These are phyloP conservation scores for Quercus phellos DNA, from an alignment of 331 rosid genomes.

Conservation along the genomic window DNA sequence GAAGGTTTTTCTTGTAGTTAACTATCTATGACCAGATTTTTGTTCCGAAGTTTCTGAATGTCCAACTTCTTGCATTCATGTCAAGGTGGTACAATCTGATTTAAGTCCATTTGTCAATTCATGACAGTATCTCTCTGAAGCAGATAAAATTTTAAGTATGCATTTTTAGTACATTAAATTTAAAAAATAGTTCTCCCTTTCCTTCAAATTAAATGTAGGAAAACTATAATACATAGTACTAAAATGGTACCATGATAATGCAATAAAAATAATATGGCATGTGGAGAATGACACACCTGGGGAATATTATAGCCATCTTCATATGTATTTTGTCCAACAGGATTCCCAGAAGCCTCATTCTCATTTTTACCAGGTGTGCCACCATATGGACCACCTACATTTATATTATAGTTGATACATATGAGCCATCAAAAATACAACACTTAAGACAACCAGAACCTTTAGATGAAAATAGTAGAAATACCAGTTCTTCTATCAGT, in stretches of 20 bases:
- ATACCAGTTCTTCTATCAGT: slow-evolving; percentile 69
- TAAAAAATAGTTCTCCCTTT: neutral
- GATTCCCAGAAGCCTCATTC: slow-evolving; percentile 60
- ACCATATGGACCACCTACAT: slow-evolving; percentile 71
- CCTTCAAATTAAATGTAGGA: neutral
- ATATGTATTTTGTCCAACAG: slow-evolving; percentile 66
- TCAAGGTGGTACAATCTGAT: slow-evolving; percentile 4
- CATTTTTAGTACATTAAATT: neutral
- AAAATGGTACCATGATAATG: slow-evolving; percentile 4
- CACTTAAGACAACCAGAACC: slow-evolving; percentile 22
- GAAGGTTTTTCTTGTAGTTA: neutral
- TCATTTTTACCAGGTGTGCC: slow-evolving; percentile 65
- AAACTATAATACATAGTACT: slow-evolving; percentile 2
- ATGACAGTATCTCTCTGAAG: neutral
- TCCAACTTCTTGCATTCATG: slow-evolving; percentile 7
- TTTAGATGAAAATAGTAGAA: slow-evolving; percentile 13
- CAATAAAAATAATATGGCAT: slow-evolving; percentile 17
- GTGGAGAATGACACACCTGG: slow-evolving; percentile 61
- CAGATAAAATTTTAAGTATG: neutral
- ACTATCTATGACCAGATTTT: neutral
- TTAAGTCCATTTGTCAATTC: neutral
- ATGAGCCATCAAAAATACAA: slow-evolving; percentile 25
- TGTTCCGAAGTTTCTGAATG: neutral
- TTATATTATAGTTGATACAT: slow-evolving; percentile 17
- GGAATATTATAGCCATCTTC: slow-evolving; percentile 66